Base-by-base conservation (phyloP, 768 basidiomycete genomes). In the Boletus coccyginus region DNA sequence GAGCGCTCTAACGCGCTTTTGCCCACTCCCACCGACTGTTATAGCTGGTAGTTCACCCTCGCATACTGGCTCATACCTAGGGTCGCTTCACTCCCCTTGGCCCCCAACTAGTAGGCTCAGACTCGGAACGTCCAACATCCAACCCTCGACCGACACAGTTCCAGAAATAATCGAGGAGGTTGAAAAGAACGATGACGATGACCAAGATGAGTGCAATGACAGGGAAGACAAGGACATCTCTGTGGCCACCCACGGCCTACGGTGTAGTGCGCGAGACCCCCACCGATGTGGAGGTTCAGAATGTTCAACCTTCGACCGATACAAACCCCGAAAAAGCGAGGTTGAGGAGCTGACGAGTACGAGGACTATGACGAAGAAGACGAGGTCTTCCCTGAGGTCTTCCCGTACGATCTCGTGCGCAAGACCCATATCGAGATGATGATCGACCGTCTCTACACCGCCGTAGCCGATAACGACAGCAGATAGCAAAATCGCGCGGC, bases 391-490 rank as follows among this genome's bases (percentile, higher is more conserved):
- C 45, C 45, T 3, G 43, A 38, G 10, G 7, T 31, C 32, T 29
- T 36, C 36, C 31, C 50, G 3, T 44, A 13, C 32, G 55, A 39
- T 21, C 40, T 49, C 2, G 46, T 24, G 3, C 41, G 14, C 32
- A 57, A 59, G 42, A 44, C 55, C 21, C 31, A 31, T 17, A 1
- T 45, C 41, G 36, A 52, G 19, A 43, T 29, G 55, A 21, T 56
- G 14, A 17, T 42, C 29, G 3, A 19, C 2, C 29, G 35, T 5
- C 11, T 56, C 27, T 59, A 48, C 32, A 2, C 52, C 36, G 55
- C 55, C 24, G 7, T 59, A 7, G 39, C 50, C 7, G 50, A 59
- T 32, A 21, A 59, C 19, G 50, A 56, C 39, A n/a, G n/a, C 27
- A 27, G 27, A 27, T 27, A 27, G 27, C 27, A 27, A 27, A 27